These are phyloP conservation scores for Trypanosoma congolense DNA, from an alignment of 208 protist species.

Conservation along the genomic window DNA sequence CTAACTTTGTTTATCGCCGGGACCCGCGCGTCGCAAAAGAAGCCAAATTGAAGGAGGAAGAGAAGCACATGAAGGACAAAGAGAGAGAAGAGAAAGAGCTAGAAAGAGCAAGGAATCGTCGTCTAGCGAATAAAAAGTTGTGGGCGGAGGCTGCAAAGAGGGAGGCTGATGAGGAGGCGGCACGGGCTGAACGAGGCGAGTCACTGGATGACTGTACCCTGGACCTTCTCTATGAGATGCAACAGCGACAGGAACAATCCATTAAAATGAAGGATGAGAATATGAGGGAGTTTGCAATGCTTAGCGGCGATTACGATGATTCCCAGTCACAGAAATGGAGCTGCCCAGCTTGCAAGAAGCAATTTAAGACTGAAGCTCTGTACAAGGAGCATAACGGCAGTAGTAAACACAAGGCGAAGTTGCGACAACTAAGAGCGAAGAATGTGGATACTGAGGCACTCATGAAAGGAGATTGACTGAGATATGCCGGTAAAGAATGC, in stretches of 20 bases:
- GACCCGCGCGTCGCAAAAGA: constrained; percentile 80
- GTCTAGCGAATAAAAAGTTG: constrained; percentile 69
- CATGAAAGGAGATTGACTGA: no score
- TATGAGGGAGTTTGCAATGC: constrained; percentile 69
- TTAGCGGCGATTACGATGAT: constrained; percentile 38
- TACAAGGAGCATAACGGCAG: constrained; percentile 85
- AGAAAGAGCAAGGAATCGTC: constrained; percentile 50
- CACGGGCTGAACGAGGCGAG: constrained; percentile 66
- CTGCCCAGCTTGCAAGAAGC: constrained; percentile 87
- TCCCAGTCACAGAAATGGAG: constrained; percentile 24
- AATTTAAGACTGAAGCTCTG: constrained; percentile 77
- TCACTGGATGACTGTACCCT: constrained; percentile 63
- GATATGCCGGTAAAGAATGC: no score
- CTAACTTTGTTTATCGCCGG: constrained; percentile 78
- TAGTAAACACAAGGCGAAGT: constrained; percentile 85
- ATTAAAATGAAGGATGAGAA: constrained; percentile 38
- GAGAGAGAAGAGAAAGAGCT: constrained; percentile 49
- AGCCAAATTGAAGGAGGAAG: constrained; percentile 48
- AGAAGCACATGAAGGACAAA: constrained; percentile 48
- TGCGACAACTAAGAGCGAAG: constrained; percentile 80
- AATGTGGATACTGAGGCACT: constrained; percentile 65
- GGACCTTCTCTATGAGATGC: constrained; percentile 84
- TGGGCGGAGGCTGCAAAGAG: constrained; percentile 81
- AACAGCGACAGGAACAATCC: constrained; percentile 61
- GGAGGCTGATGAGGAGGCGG: constrained; percentile 70